Evolutionary conservation across 2,329 filamentous ascomycete genomes (phyloP).

Genomic region (Phialocephala subalpina): DNA sequence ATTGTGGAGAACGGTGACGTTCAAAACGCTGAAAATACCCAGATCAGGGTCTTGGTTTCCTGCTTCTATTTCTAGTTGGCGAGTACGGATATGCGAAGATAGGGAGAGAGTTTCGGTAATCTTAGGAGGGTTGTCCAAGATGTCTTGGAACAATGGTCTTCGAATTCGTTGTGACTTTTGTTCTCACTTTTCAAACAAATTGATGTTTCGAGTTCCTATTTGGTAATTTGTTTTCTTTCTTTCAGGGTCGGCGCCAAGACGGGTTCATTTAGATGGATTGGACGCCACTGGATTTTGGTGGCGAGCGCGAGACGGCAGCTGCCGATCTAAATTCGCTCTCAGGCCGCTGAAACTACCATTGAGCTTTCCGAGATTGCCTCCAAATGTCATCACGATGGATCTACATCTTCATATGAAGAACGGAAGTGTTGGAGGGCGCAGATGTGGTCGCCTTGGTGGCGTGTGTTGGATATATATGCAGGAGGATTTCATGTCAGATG

Average conservation of each 20-base stretch:
- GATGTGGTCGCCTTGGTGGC: neutral
- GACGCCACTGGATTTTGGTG: neutral
- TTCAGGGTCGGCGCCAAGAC: slow-evolving; percentile 4
- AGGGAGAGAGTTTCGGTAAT: neutral
- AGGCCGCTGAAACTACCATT: neutral
- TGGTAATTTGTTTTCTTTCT: neutral
- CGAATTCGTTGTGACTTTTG: neutral
- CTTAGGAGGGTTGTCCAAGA: neutral
- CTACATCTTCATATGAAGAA: neutral
- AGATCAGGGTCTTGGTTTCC: neutral
- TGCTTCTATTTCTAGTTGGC: slow-evolving; percentile 5
- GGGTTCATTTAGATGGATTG: neutral
- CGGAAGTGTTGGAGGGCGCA: neutral
- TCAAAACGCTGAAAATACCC: neutral
- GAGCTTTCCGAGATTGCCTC: slow-evolving; percentile 9
- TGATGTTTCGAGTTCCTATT: neutral
- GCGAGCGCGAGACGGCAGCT: neutral
- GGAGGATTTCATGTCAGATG: slow-evolving; percentile 52
- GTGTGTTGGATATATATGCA: neutral
- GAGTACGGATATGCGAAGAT: neutral
- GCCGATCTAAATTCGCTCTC: slow-evolving; percentile 9
- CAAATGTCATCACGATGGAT: neutral
- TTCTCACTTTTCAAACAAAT: neutral
- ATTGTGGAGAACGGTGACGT: slow-evolving; percentile 18
- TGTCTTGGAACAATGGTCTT: neutral